phyloP scores from a whole-genome alignment of 2,329 filamentous ascomycete species.

The Colletotrichum sp. region DNA sequence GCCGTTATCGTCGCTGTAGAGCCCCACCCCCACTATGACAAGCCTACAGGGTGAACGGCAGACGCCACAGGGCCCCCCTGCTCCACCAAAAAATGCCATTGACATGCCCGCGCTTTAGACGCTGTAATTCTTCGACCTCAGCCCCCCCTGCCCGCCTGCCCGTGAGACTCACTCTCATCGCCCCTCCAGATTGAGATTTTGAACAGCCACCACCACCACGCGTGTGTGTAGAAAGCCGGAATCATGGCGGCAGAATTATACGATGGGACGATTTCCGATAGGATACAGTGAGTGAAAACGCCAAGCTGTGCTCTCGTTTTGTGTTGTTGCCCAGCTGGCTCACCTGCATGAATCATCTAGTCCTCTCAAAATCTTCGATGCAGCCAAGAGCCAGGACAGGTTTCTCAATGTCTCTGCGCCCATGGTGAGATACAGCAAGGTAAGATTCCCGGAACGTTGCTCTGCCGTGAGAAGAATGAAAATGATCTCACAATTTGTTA shows the following conservation, averaged over 20 bases:
- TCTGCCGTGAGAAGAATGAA: background rate
- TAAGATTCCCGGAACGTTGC: conserved; percentile 22
- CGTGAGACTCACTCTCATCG: background rate
- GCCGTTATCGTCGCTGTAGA: conserved; percentile 7
- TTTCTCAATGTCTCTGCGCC: conserved; percentile 66
- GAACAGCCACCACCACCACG: background rate
- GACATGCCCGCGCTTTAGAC: background rate
- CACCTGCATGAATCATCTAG: conserved; percentile 35
- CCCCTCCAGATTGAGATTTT: background rate
- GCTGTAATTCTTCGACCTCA: conserved; percentile 3
- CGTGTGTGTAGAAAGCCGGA: background rate
- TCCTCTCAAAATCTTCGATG: conserved; percentile 64
- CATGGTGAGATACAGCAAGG: conserved; percentile 73
- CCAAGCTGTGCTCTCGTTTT: background rate
- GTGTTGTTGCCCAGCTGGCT: background rate
- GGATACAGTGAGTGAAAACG: conserved; percentile 7
- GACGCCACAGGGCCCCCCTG: conserved; percentile 7
- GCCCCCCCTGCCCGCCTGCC: background rate
- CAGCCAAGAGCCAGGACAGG: conserved; percentile 54
- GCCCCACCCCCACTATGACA: conserved; percentile 18
- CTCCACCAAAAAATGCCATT: conserved; percentile 1
- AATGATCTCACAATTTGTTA: conserved; percentile 29
- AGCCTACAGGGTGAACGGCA: background rate
- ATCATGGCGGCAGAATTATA: conserved; percentile 12
- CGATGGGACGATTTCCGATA: conserved; percentile 14